A percentile compares a stretch with the other conserved stretches of the same genome.
phyloP scores from a whole-genome alignment of 495 filamentous ascomycete species.

The Podospora pseudocomata region DNA sequence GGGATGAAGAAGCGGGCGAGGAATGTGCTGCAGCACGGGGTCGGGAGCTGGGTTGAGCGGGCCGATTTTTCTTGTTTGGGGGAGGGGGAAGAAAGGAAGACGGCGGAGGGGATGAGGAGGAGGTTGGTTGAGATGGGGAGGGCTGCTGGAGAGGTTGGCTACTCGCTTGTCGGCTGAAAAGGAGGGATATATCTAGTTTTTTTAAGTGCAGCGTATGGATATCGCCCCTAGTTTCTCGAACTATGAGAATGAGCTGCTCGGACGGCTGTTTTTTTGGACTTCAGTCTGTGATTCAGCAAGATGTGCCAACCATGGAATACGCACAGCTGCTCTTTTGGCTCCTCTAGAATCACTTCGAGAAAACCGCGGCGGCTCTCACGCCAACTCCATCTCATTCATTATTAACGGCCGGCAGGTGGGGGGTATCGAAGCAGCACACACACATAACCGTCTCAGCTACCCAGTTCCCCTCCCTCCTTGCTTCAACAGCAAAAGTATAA shows the following conservation, averaged over 20 bases:
- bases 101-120: constrained; percentile 52
- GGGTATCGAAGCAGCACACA: neutral
- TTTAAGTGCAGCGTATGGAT: no score
- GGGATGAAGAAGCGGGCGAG: constrained; percentile 57
- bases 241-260: no score
- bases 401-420: neutral
- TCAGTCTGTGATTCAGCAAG: no score
- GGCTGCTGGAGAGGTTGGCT: constrained; percentile 34
- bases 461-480: neutral
- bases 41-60: constrained; percentile 66
- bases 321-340: no score
- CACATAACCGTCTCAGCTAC: neutral
- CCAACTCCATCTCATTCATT: neutral
- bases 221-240: no score
- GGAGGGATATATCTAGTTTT: no score
- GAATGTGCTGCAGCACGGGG: constrained; percentile 82
- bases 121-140: constrained; percentile 58
- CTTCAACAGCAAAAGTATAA: constrained; percentile 8
- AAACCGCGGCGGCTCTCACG: no score
- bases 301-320: no score
- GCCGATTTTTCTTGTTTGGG: constrained; percentile 51
- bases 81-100: constrained; percentile 48
- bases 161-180: no score
- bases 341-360: no score
- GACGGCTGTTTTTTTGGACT: no score